Conservation (phyloP, 805 yeast species). For the Ogataea thermomethanolica region DNA sequence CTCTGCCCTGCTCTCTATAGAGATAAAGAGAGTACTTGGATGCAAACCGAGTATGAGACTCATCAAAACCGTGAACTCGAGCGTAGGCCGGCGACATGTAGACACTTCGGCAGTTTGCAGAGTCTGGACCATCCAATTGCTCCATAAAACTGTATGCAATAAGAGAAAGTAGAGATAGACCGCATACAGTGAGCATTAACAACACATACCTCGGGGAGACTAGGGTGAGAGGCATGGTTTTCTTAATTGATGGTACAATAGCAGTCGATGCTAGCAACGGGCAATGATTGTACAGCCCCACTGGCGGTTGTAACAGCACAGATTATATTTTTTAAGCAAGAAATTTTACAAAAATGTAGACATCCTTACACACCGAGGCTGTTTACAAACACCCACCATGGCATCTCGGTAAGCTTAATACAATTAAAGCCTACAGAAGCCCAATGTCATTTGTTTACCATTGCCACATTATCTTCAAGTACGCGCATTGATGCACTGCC, state of each 20-base stretch:
- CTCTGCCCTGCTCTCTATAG: slow-evolving; percentile 80
- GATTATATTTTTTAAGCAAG: slow-evolving; percentile 7
- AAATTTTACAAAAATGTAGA: neutral
- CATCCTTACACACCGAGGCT: slow-evolving; percentile 7
- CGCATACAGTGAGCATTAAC: slow-evolving; percentile 20
- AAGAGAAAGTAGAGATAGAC: slow-evolving; percentile 23
- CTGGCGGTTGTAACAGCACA: slow-evolving; percentile 14
- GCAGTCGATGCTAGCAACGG: slow-evolving; percentile 11
- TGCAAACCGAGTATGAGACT: slow-evolving; percentile 64
- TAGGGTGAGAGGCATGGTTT: slow-evolving; percentile 8
- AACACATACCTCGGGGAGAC: slow-evolving; percentile 18
- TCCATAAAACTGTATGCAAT: slow-evolving; percentile 30
- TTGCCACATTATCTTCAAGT: too few relatives aligned
- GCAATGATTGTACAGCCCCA: slow-evolving; percentile 11
- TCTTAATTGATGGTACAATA: slow-evolving; percentile 1
- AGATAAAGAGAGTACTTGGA: slow-evolving; percentile 79
- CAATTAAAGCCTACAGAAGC: neutral
- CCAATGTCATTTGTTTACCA: too few relatives aligned
- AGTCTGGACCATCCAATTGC: slow-evolving; percentile 42
- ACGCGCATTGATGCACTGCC: neutral
- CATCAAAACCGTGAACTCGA: slow-evolving; percentile 66
- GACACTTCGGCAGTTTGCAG: slow-evolving; percentile 56
- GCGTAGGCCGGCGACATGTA: slow-evolving; percentile 87
- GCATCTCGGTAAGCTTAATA: neutral
- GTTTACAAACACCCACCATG: neutral